Base-by-base conservation (phyloP, 2,329 filamentous ascomycete species). In the Gnomoniopsis smithogilvyi region DNA sequence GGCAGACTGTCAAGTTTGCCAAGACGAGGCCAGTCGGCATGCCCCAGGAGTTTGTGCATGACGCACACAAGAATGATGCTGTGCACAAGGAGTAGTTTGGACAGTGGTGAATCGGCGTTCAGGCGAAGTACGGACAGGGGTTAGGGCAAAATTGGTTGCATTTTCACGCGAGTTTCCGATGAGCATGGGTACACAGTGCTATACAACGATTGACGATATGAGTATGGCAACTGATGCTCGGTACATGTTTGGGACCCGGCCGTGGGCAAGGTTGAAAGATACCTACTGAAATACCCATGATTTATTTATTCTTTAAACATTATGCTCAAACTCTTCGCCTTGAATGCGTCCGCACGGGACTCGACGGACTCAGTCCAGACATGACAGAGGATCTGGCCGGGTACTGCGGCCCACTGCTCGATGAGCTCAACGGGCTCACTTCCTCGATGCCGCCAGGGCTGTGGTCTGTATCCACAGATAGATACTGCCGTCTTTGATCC, bases 1-100 rank as follows among this genome's bases (percentile, higher is more conserved):
- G 69, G 66, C 63, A 62, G 1, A 74, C 73, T 1, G 74, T 76
- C 52, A 65, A 63, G 61, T 75, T 71, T 61, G 74, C 74, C 43
- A 74, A 70, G 68, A 68, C 59, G 46, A 66, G 70, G 10, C 69
- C 71, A 6, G 34, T 60, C 19, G 60, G 60, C 17, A 57, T 60
- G 60, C 60, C 60, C 11, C 59, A 55, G 15, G 60, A 62, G 53
- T 62, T 60, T 36, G 50, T 62, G 8, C 56, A 56, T 15, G 60
- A 62, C 38, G 59, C 59, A 51, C 21, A 49, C 6, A 62, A 62
- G 53, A 34, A 60, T 7, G 33, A 15, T 6, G 17, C 50, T 21
- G 46, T 22, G 15, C 60, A 62, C 36, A 15, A 54, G 14, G 60
- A 62, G 21, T 56, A 48, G 41, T 49, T 19, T 41, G 8, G 46